Base-by-base conservation (phyloP, 2,329 filamentous ascomycete species). In the Lasiodiplodia sp. region DNA sequence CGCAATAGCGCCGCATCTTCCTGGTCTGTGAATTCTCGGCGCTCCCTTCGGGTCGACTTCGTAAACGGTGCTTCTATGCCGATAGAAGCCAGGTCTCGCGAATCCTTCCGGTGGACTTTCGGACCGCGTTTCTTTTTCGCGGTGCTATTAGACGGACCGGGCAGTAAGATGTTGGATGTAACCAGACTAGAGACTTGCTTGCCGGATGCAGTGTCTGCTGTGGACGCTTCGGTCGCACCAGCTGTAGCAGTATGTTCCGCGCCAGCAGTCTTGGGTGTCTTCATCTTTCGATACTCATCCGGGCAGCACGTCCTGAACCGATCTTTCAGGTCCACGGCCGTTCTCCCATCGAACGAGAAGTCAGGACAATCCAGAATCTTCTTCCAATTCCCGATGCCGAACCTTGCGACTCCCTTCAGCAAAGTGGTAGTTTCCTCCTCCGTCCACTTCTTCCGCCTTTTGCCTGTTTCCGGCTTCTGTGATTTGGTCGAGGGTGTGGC, bases 381-480 rank as follows among this genome's bases (percentile, higher is more conserved):
- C 68, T 88, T 90, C 88, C 88, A 91, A 70, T 84, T 88, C 3
- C 88, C 88, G 69, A 90, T 87, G 1, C 88, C 88, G 72, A 87
- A 89, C 70, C 83, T 85, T 47, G 85, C 82, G 10, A 90, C 88
- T 0, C 88, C 88, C 68, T 83, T 80, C 14, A 90, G 79, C 31
- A 91, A 75, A 71, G 86, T 82, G 34, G 81, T 82, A 0, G 88
- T 90, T 75, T 91, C 88, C 70, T 87, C 80, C n/a, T 89, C 85
- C 1, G 85, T 86, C 88, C 88, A 91, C 70, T 84, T 86, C 67
- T 86, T 88, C 87, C 70, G 67, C 21, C 52, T 44, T 28, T 64
- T 64, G 40, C 51, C 40, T 18, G 67, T 37, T 10, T 53, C 67
- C 6, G n/a, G 16, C 21, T 65, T 68, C 34, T 58, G 55, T 4